Base-by-base conservation (phyloP, 2,329 filamentous ascomycete species). In the Ophiostoma perfectum region DNA sequence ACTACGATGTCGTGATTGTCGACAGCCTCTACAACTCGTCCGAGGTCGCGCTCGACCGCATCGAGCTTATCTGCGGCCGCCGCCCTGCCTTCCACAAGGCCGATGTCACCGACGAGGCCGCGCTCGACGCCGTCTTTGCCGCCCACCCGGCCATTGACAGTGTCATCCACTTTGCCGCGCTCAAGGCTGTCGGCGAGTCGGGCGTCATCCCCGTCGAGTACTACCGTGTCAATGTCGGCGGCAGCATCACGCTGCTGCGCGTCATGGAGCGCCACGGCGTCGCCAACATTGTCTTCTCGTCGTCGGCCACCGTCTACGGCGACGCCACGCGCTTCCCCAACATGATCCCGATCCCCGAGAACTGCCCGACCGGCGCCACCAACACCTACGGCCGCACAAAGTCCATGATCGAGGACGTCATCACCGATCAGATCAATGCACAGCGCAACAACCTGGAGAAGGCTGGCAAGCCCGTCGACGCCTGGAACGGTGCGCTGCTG, bases 371-470 rank as follows among this genome's bases (percentile, higher is more conserved):
- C 72, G 94, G 93, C 66, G 92, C 95, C 14, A 99, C 95, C 73
- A 99, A 98, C 84, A 93, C 94, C 39, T 99, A 99, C 80, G 96
- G 95, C 72, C 92, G 92, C 80, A 99, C 95, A 72, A 99, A 99
- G 84, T 89, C 91, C 75, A 91, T 89, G 73, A 93, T 97, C 72
- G 95, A 99, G 83, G 86, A 84, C 73, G 89, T 97, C 79, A 97
- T 99, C 78, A 93, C 89, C 73, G 95, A 99, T 80, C 88, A 92
- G 75, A 86, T 98, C 79, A 89, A 91, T 70, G 91, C 94, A 18
- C 89, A 97, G 82, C 90, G 94, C 74, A 90, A 86, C 79, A 93
- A 92, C 75, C 84, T 88, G 68, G 85, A 88, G 80, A 97, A 96
- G 83, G 88, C 85, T 16, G 91, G 90, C 72, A 89, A 94, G 80